Evolutionary conservation across 2,329 filamentous ascomycete genomes (phyloP).

Genomic region (Aspergillus calidoustus): DNA sequence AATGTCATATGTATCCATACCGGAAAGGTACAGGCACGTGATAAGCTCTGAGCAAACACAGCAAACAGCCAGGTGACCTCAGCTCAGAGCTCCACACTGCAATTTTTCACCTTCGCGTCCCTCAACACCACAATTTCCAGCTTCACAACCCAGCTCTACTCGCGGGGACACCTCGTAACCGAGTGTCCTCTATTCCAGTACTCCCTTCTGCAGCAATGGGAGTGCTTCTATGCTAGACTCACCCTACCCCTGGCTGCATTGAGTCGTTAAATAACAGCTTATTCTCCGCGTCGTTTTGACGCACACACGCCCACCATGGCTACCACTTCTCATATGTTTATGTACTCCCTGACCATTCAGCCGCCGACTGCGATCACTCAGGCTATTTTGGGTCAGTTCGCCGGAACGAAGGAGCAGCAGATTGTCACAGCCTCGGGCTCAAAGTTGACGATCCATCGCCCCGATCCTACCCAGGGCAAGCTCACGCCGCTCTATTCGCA

Average conservation of each 20-base stretch:
- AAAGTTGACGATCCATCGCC: slow-evolving; percentile 82
- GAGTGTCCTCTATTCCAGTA: slow-evolving; percentile 31
- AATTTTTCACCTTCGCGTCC: slow-evolving; percentile 36
- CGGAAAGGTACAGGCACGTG: slow-evolving; percentile 24
- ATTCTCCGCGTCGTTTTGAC: slow-evolving; percentile 15
- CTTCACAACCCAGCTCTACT: slow-evolving; percentile 6
- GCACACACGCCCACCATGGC: slow-evolving; percentile 69
- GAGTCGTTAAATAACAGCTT: slow-evolving; percentile 28
- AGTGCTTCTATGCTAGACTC: slow-evolving; percentile 36
- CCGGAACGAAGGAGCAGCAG: slow-evolving; percentile 95
- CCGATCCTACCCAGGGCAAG: slow-evolving; percentile 83
- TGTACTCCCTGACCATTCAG: slow-evolving; percentile 96
- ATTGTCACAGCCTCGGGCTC: slow-evolving; percentile 94
- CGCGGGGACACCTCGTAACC: slow-evolving; percentile 29
- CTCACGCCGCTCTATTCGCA: slow-evolving; percentile 85
- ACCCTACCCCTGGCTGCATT: slow-evolving; percentile 30
- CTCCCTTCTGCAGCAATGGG: slow-evolving; percentile 41
- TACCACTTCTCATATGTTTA: slow-evolving; percentile 97
- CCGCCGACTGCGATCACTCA: slow-evolving; percentile 86
- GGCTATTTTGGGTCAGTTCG: slow-evolving; percentile 92
- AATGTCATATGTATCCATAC: neutral
- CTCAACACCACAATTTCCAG: slow-evolving; percentile 16
- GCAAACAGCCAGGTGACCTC: slow-evolving; percentile 27
- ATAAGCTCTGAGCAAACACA: slow-evolving; percentile 13
- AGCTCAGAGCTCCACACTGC: slow-evolving; percentile 28